Base-by-base conservation (phyloP, 116 monocot species). In the Posidonia oceanica region DNA sequence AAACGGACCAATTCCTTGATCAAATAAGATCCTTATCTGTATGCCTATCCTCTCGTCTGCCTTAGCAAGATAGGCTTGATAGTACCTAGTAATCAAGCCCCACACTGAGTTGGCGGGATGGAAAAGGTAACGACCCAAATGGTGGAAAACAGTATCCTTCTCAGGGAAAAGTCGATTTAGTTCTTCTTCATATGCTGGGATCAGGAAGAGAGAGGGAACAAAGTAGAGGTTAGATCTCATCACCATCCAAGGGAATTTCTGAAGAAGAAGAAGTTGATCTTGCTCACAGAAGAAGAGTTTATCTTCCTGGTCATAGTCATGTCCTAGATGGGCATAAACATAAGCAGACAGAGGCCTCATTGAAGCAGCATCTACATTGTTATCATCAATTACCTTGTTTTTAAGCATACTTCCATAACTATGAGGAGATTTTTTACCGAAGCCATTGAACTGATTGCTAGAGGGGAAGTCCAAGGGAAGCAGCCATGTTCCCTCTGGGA, bases 81-180 rank as follows among this genome's bases (percentile, higher is more conserved):
- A 68, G 44, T 73, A 82, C 51, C 82, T 78, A 5, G 68, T 82
- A 23, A 82, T 75, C 4, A 78, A 29, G 2, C 75, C 82, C 82
- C 75, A 78, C 10, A 72, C 82, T 13, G 48, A 11, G 42, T 78
- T 72, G 17, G 78, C 68, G 1, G 82, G 82, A 51, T 82, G 78
- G 66, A 78, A 75, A n/a, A 82, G 68, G 55, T 78, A 82, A 3
- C 82, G 70, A 18, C 74, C 78, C 14, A 82, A 63, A 56, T 82
- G 82, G 56, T 82, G 82, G 63, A 82, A 82, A 18, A 75, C 67
- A 3, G 78, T 67, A 63, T 77, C 74, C 54, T 70, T 77, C 7
- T 78, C 62, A 3, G 82, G 82, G 63, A 82, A 82, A 39, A 82
- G 56, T 4, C 36, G 56, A 15, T 14, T 48, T 3, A 82, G 51